Conservation (phyloP, 169 alveolate species). For the Plasmodium blacklocki region DNA sequence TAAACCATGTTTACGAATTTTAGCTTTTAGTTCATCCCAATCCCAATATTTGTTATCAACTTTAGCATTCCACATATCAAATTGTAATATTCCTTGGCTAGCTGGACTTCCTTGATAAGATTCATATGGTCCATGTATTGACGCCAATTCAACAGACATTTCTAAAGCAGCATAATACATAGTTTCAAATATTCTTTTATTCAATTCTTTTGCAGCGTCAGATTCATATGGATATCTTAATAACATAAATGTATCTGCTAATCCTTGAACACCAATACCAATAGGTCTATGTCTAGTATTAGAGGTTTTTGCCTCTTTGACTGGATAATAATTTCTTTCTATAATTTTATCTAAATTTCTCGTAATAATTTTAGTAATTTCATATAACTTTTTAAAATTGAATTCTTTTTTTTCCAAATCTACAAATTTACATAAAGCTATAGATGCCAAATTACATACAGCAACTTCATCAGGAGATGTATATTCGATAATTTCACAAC, state of each 20-base stretch:
- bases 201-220: constrained; percentile 93
- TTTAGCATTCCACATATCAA: constrained; percentile 96
- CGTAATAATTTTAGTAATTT: constrained; percentile 93
- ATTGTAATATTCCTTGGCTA: constrained; percentile 96
- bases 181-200: constrained; percentile 96
- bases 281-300: constrained; percentile 98
- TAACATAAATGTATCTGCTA: constrained; percentile 97
- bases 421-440: constrained; percentile 92
- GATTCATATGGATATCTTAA: constrained; percentile 97
- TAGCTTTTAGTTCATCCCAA: constrained; percentile 95
- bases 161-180: constrained; percentile 97
- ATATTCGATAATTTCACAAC: constrained; percentile 98
- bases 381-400: constrained; percentile 88
- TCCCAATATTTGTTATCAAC: constrained; percentile 91
- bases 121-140: constrained; percentile 94
- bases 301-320: constrained; percentile 94
- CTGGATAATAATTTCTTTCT: constrained; percentile 97
- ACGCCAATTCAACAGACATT: constrained; percentile 96
- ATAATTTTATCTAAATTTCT: constrained; percentile 96
- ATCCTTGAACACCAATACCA: constrained; percentile 99
- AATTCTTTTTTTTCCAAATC: constrained; percentile 80
- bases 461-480: constrained; percentile 98
- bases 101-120: constrained; percentile 97
- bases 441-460: constrained; percentile 98
- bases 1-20: constrained; percentile 93